Percentiles rank a stretch among this genome's conserved stretches.
Evolutionary conservation across 2,329 filamentous ascomycete genomes (phyloP).

Genomic region (Xylaria sp.): DNA sequence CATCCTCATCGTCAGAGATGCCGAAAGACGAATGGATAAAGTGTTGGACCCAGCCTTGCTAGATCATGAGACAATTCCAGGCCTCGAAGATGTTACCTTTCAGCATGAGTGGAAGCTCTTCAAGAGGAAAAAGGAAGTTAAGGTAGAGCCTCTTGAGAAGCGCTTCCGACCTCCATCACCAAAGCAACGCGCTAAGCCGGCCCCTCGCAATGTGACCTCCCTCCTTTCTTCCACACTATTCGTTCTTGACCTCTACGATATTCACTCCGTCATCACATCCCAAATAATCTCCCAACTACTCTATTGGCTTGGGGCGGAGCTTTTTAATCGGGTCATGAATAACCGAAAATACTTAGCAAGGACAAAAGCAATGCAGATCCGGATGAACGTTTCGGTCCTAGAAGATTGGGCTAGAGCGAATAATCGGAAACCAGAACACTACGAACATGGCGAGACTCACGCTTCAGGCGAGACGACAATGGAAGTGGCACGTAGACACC

Average conservation of each 20-base stretch:
- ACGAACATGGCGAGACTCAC: slow-evolving; percentile 88
- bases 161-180: slow-evolving; percentile 92
- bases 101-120: slow-evolving; percentile 99
- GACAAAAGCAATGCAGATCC: slow-evolving; percentile 99
- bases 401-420: slow-evolving; percentile 97
- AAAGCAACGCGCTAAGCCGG: slow-evolving; percentile 89
- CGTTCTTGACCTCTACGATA: slow-evolving; percentile 97
- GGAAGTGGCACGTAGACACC: slow-evolving; percentile 83
- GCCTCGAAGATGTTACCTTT: slow-evolving; percentile 95
- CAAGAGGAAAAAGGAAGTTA: slow-evolving; percentile 88
- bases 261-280: slow-evolving; percentile 94
- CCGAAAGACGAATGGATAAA: slow-evolving; percentile 95
- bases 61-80: slow-evolving; percentile 97
- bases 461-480: slow-evolving; percentile 87
- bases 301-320: slow-evolving; percentile 95
- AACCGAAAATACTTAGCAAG: slow-evolving; percentile 93
- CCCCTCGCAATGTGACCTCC: slow-evolving; percentile 94
- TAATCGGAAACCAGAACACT: slow-evolving; percentile 94
- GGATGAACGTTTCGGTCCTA: slow-evolving; percentile 95
- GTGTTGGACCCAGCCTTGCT: slow-evolving; percentile 93
- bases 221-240: slow-evolving; percentile 95
- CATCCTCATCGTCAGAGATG: slow-evolving; percentile 95
- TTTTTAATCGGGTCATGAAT: slow-evolving; percentile 98
- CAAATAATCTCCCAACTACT: slow-evolving; percentile 93
- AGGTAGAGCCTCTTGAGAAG: slow-evolving; percentile 90